A percentile compares a stretch with the other conserved stretches of the same genome.
Evolutionary conservation across 2,329 filamentous ascomycete genomes (phyloP).

Genomic region (Cephalotrichum gorgonifer): DNA sequence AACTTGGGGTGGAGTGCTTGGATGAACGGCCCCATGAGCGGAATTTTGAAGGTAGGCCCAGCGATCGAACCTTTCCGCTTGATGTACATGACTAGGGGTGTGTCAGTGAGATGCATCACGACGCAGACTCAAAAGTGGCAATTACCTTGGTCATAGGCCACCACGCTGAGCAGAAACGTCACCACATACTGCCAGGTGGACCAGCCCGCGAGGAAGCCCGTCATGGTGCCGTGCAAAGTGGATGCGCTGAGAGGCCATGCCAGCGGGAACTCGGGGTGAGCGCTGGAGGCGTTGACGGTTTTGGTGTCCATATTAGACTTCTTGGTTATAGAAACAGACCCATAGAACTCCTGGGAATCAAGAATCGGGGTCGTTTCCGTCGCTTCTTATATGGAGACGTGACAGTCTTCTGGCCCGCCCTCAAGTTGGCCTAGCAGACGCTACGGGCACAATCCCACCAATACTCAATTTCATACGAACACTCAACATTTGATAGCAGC

Average conservation of each 20-base stretch:
- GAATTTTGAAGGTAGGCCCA: constrained; percentile 54
- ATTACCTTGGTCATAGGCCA: constrained; percentile 30
- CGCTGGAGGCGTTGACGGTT: background rate
- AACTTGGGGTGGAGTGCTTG: constrained; percentile 68
- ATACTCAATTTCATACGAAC: too few relatives aligned
- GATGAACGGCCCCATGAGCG: constrained; percentile 66
- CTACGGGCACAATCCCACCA: too few relatives aligned
- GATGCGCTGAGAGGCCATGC: too few relatives aligned
- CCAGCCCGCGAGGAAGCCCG: constrained; percentile 8
- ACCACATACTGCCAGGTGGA: constrained; percentile 19
- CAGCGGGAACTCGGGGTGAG: background rate
- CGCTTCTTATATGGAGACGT: too few relatives aligned
- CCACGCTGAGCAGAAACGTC: constrained; percentile 19
- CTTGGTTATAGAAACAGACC: background rate
- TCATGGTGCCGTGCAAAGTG: background rate
- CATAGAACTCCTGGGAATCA: background rate
- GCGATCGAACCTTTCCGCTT: constrained; percentile 50
- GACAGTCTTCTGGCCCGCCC: too few relatives aligned
- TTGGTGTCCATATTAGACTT: background rate
- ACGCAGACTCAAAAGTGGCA: background rate
- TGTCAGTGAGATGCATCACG: background rate
- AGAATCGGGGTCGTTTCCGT: constrained; percentile 5
- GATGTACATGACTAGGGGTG: constrained; percentile 44
- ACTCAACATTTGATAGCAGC: too few relatives aligned
- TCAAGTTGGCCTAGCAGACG: too few relatives aligned